Base-by-base conservation (phyloP, 331 rosid genomes). In the Stylosanthes scabra region DNA sequence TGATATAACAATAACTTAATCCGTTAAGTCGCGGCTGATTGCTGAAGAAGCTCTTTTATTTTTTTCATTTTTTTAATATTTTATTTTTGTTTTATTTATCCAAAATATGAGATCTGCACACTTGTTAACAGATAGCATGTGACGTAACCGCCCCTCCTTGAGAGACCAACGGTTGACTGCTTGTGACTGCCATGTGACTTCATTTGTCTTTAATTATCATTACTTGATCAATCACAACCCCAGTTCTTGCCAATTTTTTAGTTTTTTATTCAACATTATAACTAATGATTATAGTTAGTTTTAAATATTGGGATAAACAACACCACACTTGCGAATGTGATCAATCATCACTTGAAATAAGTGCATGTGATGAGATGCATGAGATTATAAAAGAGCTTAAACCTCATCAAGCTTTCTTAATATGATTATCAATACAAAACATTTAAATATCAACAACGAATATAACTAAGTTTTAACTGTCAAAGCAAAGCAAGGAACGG, bases 151-250 rank as follows among this genome's bases (percentile, higher is more conserved):
- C 11, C 52, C 10, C 12, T 12, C 54, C 55, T n/a, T 54, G 15
- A 74, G 55, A 29, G 42, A 15, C 12, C 12, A 11, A n/a, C 31
- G 6, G 28, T 11, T 45, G 7, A 8, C 20, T 55, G 15, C 49
- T 39, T 40, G 42, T 59, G 63, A 66, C 28, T 56, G 12, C n/a
- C 80, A 68, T 76, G 75, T 59, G 63, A 75, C 45, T 9, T 49
- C 39, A 39, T 47, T 57, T 76, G 2, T 40, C 11, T 61, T 14
- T 16, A 52, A 37, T 31, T 69, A 54, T 2, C 56, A 39, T 27
- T 25, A 6, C 1, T 8, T 68, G 45, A 50, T 44, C 15, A 47
- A 75, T 29, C 42, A 65, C 20, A 66, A 14, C 40, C 16, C 7
- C 4, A 59, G 8, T 7, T 15, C 16, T n/a, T 40, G 65, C 9